Base-by-base conservation (phyloP, 1,284 basidiomycete genomes). In the Trametes pubescens region DNA sequence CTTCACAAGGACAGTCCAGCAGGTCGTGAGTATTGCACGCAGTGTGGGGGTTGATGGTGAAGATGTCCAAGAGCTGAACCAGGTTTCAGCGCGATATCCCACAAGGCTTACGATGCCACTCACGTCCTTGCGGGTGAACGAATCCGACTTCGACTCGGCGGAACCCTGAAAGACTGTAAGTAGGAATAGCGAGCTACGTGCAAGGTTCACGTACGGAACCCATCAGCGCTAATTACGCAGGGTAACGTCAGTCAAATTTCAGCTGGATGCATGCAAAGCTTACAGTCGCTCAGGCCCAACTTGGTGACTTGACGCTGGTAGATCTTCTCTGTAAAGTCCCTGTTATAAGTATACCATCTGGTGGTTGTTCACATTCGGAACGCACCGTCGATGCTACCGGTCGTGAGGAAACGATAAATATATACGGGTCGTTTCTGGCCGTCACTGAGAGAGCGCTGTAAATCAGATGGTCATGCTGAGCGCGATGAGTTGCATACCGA, bases 281-380 rank as follows among this genome's bases (percentile, higher is more conserved):
- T 70, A 94, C 94, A 93, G 69, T 92, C 88, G 71, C 92, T 94
- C 52, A 99, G 78, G 1, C 95, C 96, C 16, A 95, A 85, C 78
- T 99, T 99, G n/a, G 94, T 98, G 29, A 99, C 88, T 77, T 99
- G 97, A 54, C 98, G 86, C 77, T 98, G 93, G 71, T 86, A 94
- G 21, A 94, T 94, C 77, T 94, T 94, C 77, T 94, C 91, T 92
- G 68, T 44, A 32, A 32, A 32, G 29, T 32, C 29, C n/a, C n/a
- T n/a, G n/a, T n/a, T 3, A 32, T 32, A 8, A 32, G 65, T 38
- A 55, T 55, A 62, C 40, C 54, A 40, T 37, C 32, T 47, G 29
- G 43, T 53, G 8, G 29, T 32, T 32, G 52, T 24, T 8, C 14
- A 22, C 43, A 7, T 22, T n/a, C 43, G 32, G 35, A 49, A 57